Evolutionary conservation across 1,139 yeast genomes (phyloP), one percentile per base, ranked within the genome.

Genomic region (Geotrichum aggregatum): DNA sequence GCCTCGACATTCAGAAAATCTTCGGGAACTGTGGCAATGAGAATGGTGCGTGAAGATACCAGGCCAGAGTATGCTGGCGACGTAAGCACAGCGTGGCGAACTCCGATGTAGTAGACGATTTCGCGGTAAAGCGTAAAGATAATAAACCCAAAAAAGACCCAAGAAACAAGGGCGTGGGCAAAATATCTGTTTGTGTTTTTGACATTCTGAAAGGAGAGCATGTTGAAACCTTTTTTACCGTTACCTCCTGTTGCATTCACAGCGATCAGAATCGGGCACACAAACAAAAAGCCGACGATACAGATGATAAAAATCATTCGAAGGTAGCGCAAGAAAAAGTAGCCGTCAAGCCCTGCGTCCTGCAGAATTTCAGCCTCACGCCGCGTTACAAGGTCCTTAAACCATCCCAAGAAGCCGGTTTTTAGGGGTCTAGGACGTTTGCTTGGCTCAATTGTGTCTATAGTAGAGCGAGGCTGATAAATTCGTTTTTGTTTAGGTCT

Each of bases 271-370:
- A 92, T 79, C 28, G 96, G 92, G 79, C 87, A 81, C 16, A 83
- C 70, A 19, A 84, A 60, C 31, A 85, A 58, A 52, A 87, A 79
- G 1, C 95, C 94, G 11, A 82, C 64, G 8, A 82, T 63, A 28
- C 86, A 78, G 47, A 87, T 67, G 16, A 77, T 67, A 28, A 80
- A 74, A 54, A 86, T 77, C 48, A 87, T 76, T 52, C 84, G 79
- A 56, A 92, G 66, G 66, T 83, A 92, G 59, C 98, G 76, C 51
- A 87, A 68, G 65, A 87, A 91, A 61, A 89, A 82, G 70, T 88
- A 92, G 14, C 96, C 97, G 68, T 91, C 98, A 11, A 87, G 69
- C 41, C 96, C 95, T 30, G 88, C 76, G 59, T 86, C 88, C 63
- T 86, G 87, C 57, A 92, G 77, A 52, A 88, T 70, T 65, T 77